Evolutionary conservation across 2,329 filamentous ascomycete species (phyloP).

Genomic region (Xylariaceae sp.): DNA sequence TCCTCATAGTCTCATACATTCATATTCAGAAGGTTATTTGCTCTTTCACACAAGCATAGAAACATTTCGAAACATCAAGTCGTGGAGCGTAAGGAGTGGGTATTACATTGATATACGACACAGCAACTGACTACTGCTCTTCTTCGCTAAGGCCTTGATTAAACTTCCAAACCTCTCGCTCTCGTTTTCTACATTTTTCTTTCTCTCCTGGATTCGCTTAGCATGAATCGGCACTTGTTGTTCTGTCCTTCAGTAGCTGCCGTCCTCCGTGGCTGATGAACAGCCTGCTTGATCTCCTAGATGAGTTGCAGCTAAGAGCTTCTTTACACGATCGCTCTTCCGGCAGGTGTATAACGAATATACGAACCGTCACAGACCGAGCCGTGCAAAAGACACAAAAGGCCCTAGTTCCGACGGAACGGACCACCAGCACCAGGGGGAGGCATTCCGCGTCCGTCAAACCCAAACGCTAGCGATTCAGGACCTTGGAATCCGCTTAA

Average conservation of each 20-base stretch:
- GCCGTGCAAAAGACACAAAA: neutral
- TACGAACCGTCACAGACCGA: constrained; percentile 1
- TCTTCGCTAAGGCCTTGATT: neutral
- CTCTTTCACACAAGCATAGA: no score
- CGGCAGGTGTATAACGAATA: constrained; percentile 9
- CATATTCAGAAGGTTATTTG: no score
- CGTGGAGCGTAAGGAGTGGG: constrained; percentile 29
- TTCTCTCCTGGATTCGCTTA: neutral
- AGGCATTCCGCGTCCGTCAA: constrained; percentile 63
- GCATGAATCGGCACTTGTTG: neutral
- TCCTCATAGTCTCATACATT: no score
- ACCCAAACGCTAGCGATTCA: constrained; percentile 58
- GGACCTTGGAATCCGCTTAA: constrained; percentile 64
- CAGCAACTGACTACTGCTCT: constrained; percentile 19
- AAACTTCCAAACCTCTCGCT: constrained; percentile 13
- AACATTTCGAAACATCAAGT: neutral
- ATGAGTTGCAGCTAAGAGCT: neutral
- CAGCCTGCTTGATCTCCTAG: neutral
- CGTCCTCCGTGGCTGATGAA: neutral
- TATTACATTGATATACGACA: constrained; percentile 36
- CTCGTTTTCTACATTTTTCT: constrained; percentile 4
- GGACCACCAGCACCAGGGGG: constrained; percentile 51
- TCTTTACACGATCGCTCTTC: neutral
- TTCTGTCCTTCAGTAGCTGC: neutral
- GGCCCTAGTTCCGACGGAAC: constrained; percentile 47